Base-by-base conservation (phyloP, 192 early-diverging fungal species). In the Gaertneriomyces sp. region DNA sequence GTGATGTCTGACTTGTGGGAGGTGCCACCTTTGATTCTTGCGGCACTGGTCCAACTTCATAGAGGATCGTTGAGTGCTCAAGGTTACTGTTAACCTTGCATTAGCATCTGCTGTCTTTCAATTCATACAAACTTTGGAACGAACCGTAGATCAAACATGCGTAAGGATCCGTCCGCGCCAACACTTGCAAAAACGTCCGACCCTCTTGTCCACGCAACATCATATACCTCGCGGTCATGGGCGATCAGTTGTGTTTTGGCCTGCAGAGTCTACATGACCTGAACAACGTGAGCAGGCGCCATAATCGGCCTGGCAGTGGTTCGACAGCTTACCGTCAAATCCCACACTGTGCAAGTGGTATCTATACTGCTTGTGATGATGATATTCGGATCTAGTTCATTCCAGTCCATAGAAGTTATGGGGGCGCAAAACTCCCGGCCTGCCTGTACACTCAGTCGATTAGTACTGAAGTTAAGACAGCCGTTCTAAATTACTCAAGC, bases 281-380 rank as follows among this genome's bases (percentile, higher is more conserved):
- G 40, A 25, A 42, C 63, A 17, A 39, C 38, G 12, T 63, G 25
- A 19, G 42, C 20, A 40, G 38, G 1, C 42, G 43, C 42, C 16
- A 17, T 49, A 17, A 12, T 17, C 14, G 12, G 6, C 5, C 47
- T 10, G n/a, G 4, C 4, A 38, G 56, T 20, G n/a, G 44, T 60
- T 45, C 44, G 59, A 39, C 17, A 5, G 11, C 47, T 42, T 60
- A 85, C 83, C 53, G 93, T 89, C 7, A 99, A 85, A 66, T 99
- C 94, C 97, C 97, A 99, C 5, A 98, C 88, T 0, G 96, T 98
- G 71, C 97, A 99, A n/a, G 97, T 99, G 1, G 97, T 99, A 73
- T 99, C 97, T 52, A 99, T 95, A 63, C 89, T 90, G 43, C 90
- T 89, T 5, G 97, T 95, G 5, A 99, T 92, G 56, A 93, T 79